Base-by-base conservation (phyloP, 2,329 filamentous ascomycete genomes). In the Cordyceps javanica region DNA sequence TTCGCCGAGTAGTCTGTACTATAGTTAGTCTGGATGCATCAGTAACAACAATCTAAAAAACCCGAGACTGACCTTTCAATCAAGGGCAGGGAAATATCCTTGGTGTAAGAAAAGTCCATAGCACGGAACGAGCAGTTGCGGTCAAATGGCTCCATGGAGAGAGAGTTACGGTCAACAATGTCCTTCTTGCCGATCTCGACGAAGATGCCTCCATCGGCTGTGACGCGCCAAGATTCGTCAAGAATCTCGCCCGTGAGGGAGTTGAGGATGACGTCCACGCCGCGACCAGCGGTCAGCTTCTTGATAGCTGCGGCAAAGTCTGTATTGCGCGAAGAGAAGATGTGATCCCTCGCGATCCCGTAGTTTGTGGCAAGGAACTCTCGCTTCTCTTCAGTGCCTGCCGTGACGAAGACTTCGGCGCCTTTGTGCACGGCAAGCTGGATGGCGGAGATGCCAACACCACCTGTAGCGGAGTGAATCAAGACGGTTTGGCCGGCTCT, bases 251-350 rank as follows among this genome's bases (percentile, higher is more conserved):
- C 71, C 0, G 64, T 58, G 0, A 72, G 60, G 0, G 66, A 69
- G 57, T 73, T 73, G 3, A 75, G 49, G 0, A 74, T 63, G 0
- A 73, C 55, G 23, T 75, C 67, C 1, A 74, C 67, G 1, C 73
- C 73, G 5, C 54, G 54, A 2, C 66, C 66, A 0, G 54, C 60
- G 0, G 70, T 74, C 2, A 60, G 39, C 1, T 52, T 48, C 58
- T 65, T 63, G 6, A 73, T 62, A 0, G 64, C 65, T 1, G 63
- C 49, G 0, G 61, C 60, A 49, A 76, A 75, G 0, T 63, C 61
- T 0, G 58, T 57, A 45, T 66, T 62, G 3, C 62, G 64, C 5
- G 62, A 68, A 34, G 63, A 61, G 34, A 75, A 69, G 6, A 76
- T 72, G 16, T 66, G 68, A 0, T 66, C 61, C 13, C 59, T 57